Percentiles rank a stretch among this genome's conserved stretches.
Conservation (phyloP, 225 moss, liverwort and hornwort species). For the Straminergon stramineum region DNA sequence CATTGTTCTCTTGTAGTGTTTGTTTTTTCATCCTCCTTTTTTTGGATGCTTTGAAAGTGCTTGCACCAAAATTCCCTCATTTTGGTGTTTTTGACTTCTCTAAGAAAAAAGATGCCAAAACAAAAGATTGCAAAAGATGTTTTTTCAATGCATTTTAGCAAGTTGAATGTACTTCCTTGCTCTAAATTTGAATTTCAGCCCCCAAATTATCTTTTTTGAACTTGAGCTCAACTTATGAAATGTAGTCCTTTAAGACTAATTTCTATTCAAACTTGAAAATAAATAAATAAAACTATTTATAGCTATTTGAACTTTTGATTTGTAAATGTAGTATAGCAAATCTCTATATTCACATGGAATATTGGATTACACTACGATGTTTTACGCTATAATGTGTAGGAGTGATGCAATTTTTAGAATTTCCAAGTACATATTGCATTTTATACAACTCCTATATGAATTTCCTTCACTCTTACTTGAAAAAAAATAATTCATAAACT, state of each 20-base stretch:
- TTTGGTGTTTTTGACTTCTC: neutral
- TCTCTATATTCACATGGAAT: neutral
- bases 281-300: neutral
- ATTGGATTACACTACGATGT: too few relatives aligned
- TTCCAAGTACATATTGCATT: too few relatives aligned
- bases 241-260: neutral
- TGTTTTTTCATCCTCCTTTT: neutral
- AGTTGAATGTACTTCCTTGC: rapidly evolving
- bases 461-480: too few relatives aligned
- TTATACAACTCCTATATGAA: too few relatives aligned
- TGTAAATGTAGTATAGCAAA: neutral
- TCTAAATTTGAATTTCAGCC: neutral
- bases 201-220: neutral
- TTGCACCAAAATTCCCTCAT: neutral
- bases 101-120: neutral
- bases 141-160: neutral
- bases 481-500: too few relatives aligned
- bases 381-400: too few relatives aligned
- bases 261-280: neutral
- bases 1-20: too few relatives aligned
- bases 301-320: neutral
- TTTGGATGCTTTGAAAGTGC: neutral
- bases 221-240: too few relatives aligned
- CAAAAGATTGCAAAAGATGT: rapidly evolving
- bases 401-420: too few relatives aligned